Evolutionary conservation across 768 basidiomycete genomes (phyloP), one percentile per base, ranked within the genome.

Genomic region (Amanita molliuscula): DNA sequence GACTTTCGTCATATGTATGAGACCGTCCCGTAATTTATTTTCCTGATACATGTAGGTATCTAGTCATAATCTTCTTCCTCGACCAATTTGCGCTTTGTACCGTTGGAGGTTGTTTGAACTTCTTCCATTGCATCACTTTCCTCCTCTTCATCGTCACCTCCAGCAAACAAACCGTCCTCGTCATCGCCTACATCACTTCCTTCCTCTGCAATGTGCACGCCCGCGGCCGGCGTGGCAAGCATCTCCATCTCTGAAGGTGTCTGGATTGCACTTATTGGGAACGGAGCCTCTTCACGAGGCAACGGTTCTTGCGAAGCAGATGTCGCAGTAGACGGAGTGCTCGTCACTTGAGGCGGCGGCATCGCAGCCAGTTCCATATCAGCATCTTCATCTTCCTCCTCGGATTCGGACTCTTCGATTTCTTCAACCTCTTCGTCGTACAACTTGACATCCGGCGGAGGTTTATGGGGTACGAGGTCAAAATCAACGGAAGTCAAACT

Each of bases 31-130:
- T 59, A 53, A 45, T 43, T 49, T 50, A 38, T 44, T 54, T 52
- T 44, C 26, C 11, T 28, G 16, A 26, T 31, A 25, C 34, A 15
- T 13, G 31, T n/a, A 35, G 15, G 33, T 3, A n/a, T 34, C 62
- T 68, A 87, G 61, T 90, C 88, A 54, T 91, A 91, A 59, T 91
- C 88, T 54, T 91, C 88, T 58, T 89, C 88, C 61, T 91, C 88
- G 2, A 88, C 82, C 43, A 90, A 66, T 63, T 89, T 88, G 35
- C 88, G 74, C 61, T 87, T 88, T 44, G 79, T 69, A 20, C 84
- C 87, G 52, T 82, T 82, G 9, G 73, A 66, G 36, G 67, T 58
- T 2, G 80, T 75, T 57, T 82, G 77, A 3, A 86, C 78, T 53
- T 88, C 85, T 55, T 88, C 86, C 86, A 88, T 88, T 2, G 72